Percentiles rank a stretch among this genome's conserved stretches.
Conservation (phyloP, 2,329 filamentous ascomycete genomes). For the Colletotrichum somersetense region DNA sequence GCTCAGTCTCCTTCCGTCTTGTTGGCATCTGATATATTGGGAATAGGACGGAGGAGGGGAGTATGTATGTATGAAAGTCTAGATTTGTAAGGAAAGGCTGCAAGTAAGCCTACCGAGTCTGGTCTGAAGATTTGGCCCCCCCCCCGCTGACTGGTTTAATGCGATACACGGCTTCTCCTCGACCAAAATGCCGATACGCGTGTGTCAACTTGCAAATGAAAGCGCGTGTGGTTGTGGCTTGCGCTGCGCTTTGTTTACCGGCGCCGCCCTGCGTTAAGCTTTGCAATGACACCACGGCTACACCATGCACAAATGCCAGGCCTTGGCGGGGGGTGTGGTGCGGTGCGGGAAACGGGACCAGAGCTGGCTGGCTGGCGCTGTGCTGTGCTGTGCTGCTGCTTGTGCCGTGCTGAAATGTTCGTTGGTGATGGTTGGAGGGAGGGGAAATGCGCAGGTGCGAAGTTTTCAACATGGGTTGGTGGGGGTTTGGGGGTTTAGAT, state of each 20-base stretch:
- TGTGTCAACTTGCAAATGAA: background rate
- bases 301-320: conserved; percentile 41
- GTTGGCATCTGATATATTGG: conserved; percentile 9
- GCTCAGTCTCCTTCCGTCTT: background rate
- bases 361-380: conserved; percentile 9
- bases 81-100: conserved; percentile 40
- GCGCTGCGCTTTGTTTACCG: conserved; percentile 29
- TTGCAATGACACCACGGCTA: conserved; percentile 40
- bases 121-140: conserved; percentile 1
- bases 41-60: background rate
- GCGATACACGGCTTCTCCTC: background rate
- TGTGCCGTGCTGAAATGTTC: conserved; percentile 47
- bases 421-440: conserved; percentile 46
- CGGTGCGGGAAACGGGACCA: conserved; percentile 13
- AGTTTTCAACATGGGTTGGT: conserved; percentile 43
- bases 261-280: conserved; percentile 30
- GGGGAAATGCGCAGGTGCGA: conserved; percentile 47
- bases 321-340: conserved; percentile 28
- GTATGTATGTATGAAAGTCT: conserved; percentile 9
- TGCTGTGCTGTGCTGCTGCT: conserved; percentile 18
- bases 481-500: background rate
- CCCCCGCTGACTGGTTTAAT: background rate
- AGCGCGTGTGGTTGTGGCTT: conserved; percentile 21
- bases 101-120: conserved; percentile 40
- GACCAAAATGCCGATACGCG: conserved; percentile 7